These are phyloP conservation scores for Sporothrix brasiliensis DNA, from an alignment of 2,329 filamentous ascomycete genomes.

Conservation along the genomic window DNA sequence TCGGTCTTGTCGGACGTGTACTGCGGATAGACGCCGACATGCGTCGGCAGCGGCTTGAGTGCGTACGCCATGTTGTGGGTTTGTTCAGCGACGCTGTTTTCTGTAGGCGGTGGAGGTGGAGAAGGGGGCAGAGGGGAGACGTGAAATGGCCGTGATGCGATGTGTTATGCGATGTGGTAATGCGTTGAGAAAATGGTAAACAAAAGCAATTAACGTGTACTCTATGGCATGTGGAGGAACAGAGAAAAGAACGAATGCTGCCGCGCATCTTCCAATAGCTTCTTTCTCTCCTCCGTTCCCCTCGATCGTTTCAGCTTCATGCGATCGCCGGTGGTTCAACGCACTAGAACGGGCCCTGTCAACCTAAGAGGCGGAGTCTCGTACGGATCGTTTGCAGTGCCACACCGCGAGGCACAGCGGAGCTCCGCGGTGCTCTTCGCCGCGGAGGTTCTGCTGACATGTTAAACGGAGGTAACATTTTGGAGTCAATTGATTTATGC, in stretches of 20 bases:
- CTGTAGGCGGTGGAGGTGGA: neutral
- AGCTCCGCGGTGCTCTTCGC: no score
- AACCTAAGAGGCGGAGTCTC: no score
- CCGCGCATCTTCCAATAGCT: no score
- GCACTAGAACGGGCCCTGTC: no score
- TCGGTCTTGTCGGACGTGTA: slow-evolving; percentile 40
- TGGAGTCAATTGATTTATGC: no score
- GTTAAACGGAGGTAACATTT: no score
- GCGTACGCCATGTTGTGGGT: slow-evolving; percentile 15
- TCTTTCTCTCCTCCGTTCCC: neutral
- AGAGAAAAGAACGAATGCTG: neutral
- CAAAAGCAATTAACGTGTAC: neutral
- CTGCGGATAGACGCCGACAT: slow-evolving; percentile 33
- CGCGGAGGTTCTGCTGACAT: no score
- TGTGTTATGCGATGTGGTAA: neutral
- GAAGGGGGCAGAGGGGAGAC: neutral
- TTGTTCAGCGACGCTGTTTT: no score
- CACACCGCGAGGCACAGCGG: no score
- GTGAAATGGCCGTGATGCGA: neutral
- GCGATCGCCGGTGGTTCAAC: neutral
- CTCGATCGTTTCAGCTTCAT: no score
- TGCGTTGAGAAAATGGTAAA: neutral
- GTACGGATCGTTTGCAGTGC: no score
- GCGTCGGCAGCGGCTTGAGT: slow-evolving; percentile 30
- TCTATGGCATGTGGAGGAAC: neutral